Evolutionary conservation across 345 rosid genomes (phyloP).

Genomic region (Heritiera littoralis): DNA sequence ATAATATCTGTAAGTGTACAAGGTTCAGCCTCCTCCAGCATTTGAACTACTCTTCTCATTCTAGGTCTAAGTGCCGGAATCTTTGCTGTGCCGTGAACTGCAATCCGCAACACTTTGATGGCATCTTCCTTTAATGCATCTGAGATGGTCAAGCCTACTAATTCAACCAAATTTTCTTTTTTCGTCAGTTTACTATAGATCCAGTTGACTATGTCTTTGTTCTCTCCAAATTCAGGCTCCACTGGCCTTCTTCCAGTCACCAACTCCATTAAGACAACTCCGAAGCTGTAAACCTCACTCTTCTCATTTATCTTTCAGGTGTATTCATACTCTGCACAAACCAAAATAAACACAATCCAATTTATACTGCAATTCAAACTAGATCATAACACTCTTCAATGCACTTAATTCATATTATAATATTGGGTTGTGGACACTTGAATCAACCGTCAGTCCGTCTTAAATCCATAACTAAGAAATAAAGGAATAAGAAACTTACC

Average conservation of each 20-base stretch:
- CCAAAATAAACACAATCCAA: background rate
- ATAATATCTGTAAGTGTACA: conserved; percentile 31
- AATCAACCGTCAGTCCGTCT: background rate
- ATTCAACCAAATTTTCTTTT: conserved; percentile 41
- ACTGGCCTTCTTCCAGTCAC: conserved; percentile 73
- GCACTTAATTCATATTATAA: background rate
- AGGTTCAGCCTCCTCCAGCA: conserved; percentile 70
- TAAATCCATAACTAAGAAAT: background rate
- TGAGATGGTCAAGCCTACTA: conserved; percentile 52
- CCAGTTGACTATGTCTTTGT: conserved; percentile 70
- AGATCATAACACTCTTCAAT: background rate
- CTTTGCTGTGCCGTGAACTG: conserved; percentile 59
- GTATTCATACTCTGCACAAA: conserved; percentile 67
- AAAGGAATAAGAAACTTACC: conserved; percentile 42
- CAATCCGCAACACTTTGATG: conserved; percentile 57
- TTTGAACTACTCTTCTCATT: conserved; percentile 76
- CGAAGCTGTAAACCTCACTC: conserved; percentile 66
- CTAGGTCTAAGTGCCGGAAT: conserved; percentile 10
- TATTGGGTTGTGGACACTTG: background rate
- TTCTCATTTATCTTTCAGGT: conserved; percentile 57
- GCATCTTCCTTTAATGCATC: conserved; percentile 51
- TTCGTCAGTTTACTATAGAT: conserved; percentile 40
- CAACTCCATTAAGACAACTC: conserved; percentile 47
- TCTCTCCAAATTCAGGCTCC: conserved; percentile 67
- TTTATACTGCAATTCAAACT: background rate